phyloP scores from a whole-genome alignment of 2,329 filamentous ascomycete species.

The Cercospora sp. region DNA sequence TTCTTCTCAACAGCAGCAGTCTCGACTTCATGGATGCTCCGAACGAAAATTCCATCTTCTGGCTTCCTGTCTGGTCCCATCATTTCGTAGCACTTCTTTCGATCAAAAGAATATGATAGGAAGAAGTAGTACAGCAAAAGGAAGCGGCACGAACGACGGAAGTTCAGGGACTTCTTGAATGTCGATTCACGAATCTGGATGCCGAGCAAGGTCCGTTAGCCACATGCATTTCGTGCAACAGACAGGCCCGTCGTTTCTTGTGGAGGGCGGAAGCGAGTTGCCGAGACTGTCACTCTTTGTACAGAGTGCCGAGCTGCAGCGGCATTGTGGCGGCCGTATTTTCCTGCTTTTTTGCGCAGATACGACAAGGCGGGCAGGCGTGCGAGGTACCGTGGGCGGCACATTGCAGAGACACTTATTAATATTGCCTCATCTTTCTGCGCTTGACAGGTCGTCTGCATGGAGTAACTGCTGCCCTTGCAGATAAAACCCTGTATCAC shows the following conservation, averaged over 20 bases:
- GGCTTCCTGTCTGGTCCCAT: constrained; percentile 25
- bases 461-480: constrained; percentile 8
- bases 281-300: constrained; percentile 16
- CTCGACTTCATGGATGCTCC: constrained; percentile 26
- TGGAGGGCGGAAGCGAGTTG: constrained; percentile 10
- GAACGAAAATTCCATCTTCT: constrained; percentile 31
- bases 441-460: constrained; percentile 18
- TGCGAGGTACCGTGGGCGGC: constrained; percentile 6
- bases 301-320: constrained; percentile 11
- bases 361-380: not conserved
- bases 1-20: constrained; percentile 28
- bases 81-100: constrained; percentile 3
- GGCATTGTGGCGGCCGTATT: constrained; percentile 13
- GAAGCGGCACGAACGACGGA: constrained; percentile 1
- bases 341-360: not conserved
- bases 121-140: not conserved
- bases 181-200: constrained; percentile 5
- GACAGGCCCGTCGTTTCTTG: not conserved
- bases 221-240: constrained; percentile 15
- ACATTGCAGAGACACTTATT: constrained; percentile 6
- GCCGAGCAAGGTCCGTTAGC: constrained; percentile 19
- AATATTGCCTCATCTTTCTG: constrained; percentile 7
- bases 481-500: constrained; percentile 3
- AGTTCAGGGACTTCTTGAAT: constrained; percentile 8
- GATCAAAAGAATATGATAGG: constrained; percentile 2